Base-by-base conservation (phyloP, 2,329 filamentous ascomycete genomes). In the Dactylellina leptospora region DNA sequence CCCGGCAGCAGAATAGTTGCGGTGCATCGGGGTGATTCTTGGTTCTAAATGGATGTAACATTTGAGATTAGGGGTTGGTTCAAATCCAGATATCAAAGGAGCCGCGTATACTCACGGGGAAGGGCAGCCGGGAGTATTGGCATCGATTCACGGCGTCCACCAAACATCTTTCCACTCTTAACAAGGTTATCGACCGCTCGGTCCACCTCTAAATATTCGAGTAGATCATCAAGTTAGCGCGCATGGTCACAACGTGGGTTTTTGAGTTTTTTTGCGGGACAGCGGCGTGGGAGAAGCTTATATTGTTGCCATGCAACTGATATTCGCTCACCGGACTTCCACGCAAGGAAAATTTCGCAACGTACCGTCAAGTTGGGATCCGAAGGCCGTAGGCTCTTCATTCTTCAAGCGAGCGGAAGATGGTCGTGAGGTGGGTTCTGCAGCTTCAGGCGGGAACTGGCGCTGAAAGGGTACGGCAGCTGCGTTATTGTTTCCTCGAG, bases 91-190 rank as follows among this genome's bases (percentile, higher is more conserved):
- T 16, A 28, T 30, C 23, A 27, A 81, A 78, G 84, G 86, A 23
- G n/a, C 11, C 22, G 25, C 22, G 22, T 25, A 56, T 81, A 78
- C 78, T 83, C 84, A 78, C 84, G 83, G 69, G 66, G 66, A 44
- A 71, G 51, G 33, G 83, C 82, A 75, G 82, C 83, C 80, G 85
- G 84, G 81, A 86, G 83, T 80, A 87, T 82, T 76, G 86, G 85
- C 85, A 88, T 85, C 69, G 87, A 96, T 82, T 96, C 91, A 85
- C 93, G 90, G 81, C 95, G 91, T 78, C 83, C 86, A 78, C 84
- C 84, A 81, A 93, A 95, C 82, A 93, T 88, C 84, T 97, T 97
- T 78, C 93, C 93, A 80, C 93, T 96, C 85, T 97, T 97, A 78
- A 93, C 86, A 73, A 99, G 86, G 81, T 97, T 97, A 79, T 97